Percentiles rank a stretch among this genome's conserved stretches.
Conservation (phyloP, 2,329 filamentous ascomycete species). For the Colletotrichum sp. region DNA sequence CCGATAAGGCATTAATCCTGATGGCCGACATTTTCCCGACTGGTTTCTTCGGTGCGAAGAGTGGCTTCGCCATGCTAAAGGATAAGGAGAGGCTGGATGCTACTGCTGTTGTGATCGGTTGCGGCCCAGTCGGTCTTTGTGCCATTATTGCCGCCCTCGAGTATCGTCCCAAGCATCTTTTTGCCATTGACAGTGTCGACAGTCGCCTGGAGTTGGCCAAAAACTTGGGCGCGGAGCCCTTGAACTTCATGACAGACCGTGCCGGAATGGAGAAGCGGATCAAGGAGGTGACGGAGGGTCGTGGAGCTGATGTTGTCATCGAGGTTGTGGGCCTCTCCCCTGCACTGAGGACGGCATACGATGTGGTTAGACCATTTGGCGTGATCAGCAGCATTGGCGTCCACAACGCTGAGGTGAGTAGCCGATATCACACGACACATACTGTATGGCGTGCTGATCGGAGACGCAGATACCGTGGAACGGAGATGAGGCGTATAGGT, state of each 20-base stretch:
- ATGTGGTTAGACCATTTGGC: conserved; percentile 74
- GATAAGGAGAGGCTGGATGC: conserved; percentile 65
- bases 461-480: conserved; percentile 65
- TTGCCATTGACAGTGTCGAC: conserved; percentile 81
- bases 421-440: background rate
- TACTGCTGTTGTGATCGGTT: conserved; percentile 82
- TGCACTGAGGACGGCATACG: conserved; percentile 73
- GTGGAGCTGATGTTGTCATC: conserved; percentile 85
- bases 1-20: conserved; percentile 76
- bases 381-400: conserved; percentile 78
- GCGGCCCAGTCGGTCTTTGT: conserved; percentile 85
- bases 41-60: conserved; percentile 82
- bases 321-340: conserved; percentile 76
- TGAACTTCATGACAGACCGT: conserved; percentile 75
- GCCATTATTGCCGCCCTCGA: conserved; percentile 80
- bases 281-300: conserved; percentile 75
- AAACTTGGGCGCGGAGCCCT: conserved; percentile 78
- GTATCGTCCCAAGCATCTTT: conserved; percentile 74
- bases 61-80: conserved; percentile 72
- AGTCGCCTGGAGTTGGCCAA: conserved; percentile 76
- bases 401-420: conserved; percentile 71
- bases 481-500: conserved; percentile 67
- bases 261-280: conserved; percentile 72
- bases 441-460: background rate
- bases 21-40: conserved; percentile 96